Percentiles rank a stretch among this genome's conserved stretches.
These are phyloP conservation scores for Pythium apleroticum DNA, from an alignment of 352 stramenopile genomes.

Conservation along the genomic window DNA sequence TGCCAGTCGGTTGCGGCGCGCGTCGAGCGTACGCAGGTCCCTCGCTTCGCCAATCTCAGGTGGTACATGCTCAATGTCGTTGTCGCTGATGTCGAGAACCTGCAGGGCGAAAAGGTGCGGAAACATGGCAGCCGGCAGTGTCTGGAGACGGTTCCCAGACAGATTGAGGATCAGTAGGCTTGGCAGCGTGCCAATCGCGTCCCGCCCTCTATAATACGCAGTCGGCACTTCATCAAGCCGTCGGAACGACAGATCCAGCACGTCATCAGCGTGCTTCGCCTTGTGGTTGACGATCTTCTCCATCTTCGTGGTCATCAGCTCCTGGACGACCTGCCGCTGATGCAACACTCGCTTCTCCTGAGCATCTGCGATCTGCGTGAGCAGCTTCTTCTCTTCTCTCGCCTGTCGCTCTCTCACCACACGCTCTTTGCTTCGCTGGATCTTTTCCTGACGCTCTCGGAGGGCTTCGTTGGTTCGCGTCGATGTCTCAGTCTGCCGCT, in stretches of 20 bases:
- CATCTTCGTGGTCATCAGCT: constrained; percentile 57
- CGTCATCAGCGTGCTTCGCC: constrained; percentile 52
- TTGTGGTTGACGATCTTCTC: constrained; percentile 50
- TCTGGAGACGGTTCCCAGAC: constrained; percentile 46
- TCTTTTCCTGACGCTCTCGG: constrained; percentile 65
- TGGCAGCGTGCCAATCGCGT: constrained; percentile 50
- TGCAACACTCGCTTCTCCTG: constrained; percentile 41
- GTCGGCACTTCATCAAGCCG: constrained; percentile 41
- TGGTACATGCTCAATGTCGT: constrained; percentile 46
- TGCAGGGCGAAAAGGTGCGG: constrained; percentile 61
- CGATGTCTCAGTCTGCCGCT: constrained; percentile 48
- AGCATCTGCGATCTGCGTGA: constrained; percentile 41
- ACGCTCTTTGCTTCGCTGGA: constrained; percentile 52
- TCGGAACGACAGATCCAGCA: constrained; percentile 39
- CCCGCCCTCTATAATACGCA: constrained; percentile 48
- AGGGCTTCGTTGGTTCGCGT: constrained; percentile 62
- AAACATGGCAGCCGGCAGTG: constrained; percentile 48
- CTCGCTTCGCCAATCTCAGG: constrained; percentile 50
- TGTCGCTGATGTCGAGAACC: constrained; percentile 54
- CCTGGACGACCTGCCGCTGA: constrained; percentile 48
- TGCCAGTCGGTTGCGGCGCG: constrained; percentile 52
- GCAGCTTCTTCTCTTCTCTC: constrained; percentile 51
- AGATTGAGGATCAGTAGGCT: constrained; percentile 70
- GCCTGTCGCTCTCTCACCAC: constrained; percentile 58
- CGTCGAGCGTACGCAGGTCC: constrained; percentile 48